phyloP scores from a whole-genome alignment of 2,329 filamentous ascomycete species.

The Hymenoscyphus scutula region DNA sequence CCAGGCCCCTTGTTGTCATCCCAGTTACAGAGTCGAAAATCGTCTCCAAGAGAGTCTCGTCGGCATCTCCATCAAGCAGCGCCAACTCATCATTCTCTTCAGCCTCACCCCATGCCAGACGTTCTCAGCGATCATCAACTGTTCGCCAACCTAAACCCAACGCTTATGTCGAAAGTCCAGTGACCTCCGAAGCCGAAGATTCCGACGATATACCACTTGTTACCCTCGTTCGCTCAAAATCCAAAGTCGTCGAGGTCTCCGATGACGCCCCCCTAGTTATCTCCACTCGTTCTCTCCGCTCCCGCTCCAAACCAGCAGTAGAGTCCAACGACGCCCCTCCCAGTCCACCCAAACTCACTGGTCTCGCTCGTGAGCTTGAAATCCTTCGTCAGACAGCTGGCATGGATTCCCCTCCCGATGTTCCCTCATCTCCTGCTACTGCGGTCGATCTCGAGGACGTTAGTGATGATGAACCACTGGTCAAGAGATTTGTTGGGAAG shows the following conservation, averaged over 20 bases:
- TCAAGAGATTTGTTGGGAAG: slow-evolving; percentile 3
- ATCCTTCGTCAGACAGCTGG: slow-evolving; percentile 32
- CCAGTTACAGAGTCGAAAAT: neutral
- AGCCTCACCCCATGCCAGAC: slow-evolving; percentile 11
- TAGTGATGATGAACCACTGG: slow-evolving; percentile 19
- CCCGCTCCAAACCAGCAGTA: neutral
- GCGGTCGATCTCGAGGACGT: slow-evolving; percentile 10
- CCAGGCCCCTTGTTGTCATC: neutral
- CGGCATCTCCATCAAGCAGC: neutral
- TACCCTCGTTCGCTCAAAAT: neutral
- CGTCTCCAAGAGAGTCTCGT: neutral
- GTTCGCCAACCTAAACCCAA: slow-evolving; percentile 20
- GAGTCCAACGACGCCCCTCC: neutral
- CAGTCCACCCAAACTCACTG: neutral
- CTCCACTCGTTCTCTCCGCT: no score
- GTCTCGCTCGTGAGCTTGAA: slow-evolving; percentile 27
- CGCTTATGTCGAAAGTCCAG: slow-evolving; percentile 31
- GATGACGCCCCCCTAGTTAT: no score
- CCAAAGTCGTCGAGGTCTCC: neutral
- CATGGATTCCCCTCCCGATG: slow-evolving; percentile 19
- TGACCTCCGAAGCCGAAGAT: slow-evolving; percentile 22
- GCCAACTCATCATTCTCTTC: neutral
- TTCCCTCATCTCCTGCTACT: slow-evolving; percentile 17
- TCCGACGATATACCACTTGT: neutral
- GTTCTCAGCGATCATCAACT: slow-evolving; percentile 23